phyloP scores from a whole-genome alignment of 2,329 filamentous ascomycete genomes.

The Phoma sp. region DNA sequence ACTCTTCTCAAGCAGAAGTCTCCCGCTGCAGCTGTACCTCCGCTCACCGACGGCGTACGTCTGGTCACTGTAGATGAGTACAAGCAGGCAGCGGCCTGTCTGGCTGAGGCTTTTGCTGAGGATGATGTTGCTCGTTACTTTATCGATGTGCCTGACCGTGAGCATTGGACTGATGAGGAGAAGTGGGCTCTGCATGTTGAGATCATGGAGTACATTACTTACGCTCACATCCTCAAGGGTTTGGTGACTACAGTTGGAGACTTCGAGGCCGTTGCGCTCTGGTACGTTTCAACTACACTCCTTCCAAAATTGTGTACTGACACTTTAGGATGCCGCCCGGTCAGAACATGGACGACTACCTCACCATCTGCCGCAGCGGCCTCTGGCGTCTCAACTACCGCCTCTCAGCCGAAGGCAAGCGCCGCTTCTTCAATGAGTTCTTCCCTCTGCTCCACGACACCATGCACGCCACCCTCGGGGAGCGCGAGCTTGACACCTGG shows the following conservation, averaged over 20 bases:
- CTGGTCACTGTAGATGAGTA: conserved; percentile 71
- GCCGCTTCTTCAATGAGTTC: conserved; percentile 80
- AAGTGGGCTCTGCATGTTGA: conserved; percentile 80
- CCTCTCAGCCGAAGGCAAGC: conserved; percentile 74
- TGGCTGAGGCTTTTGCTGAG: conserved; percentile 78
- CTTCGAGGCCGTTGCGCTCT: conserved; percentile 80
- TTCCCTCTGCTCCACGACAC: conserved; percentile 76
- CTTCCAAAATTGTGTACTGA: conserved; percentile 9
- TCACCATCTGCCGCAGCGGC: conserved; percentile 75
- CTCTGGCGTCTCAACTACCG: conserved; percentile 80
- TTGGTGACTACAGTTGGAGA: conserved; percentile 78
- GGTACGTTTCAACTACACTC: conserved; percentile 63
- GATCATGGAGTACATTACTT: conserved; percentile 79
- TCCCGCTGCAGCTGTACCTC: conserved; percentile 27
- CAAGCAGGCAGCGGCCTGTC: conserved; percentile 72
- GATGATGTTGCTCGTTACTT: conserved; percentile 80
- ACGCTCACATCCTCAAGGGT: conserved; percentile 77
- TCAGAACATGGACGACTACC: conserved; percentile 74
- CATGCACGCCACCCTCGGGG: conserved; percentile 73
- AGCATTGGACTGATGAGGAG: conserved; percentile 67
- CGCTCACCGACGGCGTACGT: conserved; percentile 62
- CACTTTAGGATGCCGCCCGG: conserved; percentile 74
- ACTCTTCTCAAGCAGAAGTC: conserved; percentile 39
- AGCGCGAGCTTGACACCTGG: conserved; percentile 72
- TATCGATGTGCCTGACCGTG: conserved; percentile 73